A percentile compares a stretch with the other conserved stretches of the same genome.
Evolutionary conservation across 768 basidiomycete genomes (phyloP).

Genomic region (Pleurotus platypus): DNA sequence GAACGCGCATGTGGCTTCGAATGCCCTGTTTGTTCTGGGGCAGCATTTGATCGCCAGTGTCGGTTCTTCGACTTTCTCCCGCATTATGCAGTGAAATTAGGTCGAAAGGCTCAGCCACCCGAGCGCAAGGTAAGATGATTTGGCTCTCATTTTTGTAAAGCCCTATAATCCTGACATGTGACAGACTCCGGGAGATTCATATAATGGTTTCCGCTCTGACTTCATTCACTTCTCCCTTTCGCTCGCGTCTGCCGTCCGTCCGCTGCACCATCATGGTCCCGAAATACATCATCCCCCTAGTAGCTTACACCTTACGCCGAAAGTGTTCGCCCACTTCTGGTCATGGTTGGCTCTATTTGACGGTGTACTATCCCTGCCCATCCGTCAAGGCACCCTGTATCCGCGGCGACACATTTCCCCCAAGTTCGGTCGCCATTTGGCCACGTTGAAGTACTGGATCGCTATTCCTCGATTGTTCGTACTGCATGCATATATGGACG

Average conservation of each 20-base stretch:
- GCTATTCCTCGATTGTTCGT: slow-evolving; percentile 75
- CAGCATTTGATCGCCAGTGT: slow-evolving; percentile 72
- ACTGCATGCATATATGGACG: slow-evolving; percentile 84
- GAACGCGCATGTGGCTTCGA: slow-evolving; percentile 78
- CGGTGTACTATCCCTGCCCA: slow-evolving; percentile 70
- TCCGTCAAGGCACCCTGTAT: slow-evolving; percentile 85
- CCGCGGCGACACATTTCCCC: slow-evolving; percentile 69
- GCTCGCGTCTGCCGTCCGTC: slow-evolving; percentile 59
- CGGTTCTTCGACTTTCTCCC: slow-evolving; percentile 77
- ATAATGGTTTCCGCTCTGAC: slow-evolving; percentile 85
- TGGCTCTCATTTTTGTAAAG: neutral
- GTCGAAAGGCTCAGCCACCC: slow-evolving; percentile 41
- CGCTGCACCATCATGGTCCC: slow-evolving; percentile 13
- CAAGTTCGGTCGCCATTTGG: slow-evolving; percentile 85
- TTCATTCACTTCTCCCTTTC: slow-evolving; percentile 92
- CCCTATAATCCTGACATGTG: neutral
- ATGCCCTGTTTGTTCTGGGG: slow-evolving; percentile 59
- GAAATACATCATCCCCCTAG: slow-evolving; percentile 39
- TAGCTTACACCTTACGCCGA: slow-evolving; percentile 82
- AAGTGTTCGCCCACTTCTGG: slow-evolving; percentile 86
- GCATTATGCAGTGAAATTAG: slow-evolving; percentile 72
- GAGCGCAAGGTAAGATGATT: slow-evolving; percentile 40
- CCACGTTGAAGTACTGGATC: slow-evolving; percentile 89
- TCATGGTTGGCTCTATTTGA: slow-evolving; percentile 91
- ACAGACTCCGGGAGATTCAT: slow-evolving; percentile 65